Evolutionary conservation across 2,329 filamentous ascomycete genomes (phyloP).

Genomic region (Aspergillus neotritici): DNA sequence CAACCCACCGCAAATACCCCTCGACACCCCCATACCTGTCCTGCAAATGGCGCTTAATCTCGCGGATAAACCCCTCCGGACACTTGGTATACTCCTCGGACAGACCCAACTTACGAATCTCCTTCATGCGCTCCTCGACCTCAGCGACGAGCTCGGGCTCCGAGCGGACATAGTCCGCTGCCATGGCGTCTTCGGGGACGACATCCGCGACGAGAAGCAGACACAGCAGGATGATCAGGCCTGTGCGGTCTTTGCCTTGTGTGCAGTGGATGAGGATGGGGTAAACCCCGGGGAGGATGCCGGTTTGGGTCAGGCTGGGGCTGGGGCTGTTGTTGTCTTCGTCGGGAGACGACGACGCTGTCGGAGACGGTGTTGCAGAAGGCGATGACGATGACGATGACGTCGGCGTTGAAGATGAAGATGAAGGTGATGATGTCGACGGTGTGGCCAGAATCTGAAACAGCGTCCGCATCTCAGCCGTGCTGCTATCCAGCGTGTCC

Average conservation of each 20-base stretch:
- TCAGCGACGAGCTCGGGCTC: slow-evolving; percentile 56
- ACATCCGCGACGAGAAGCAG: slow-evolving; percentile 56
- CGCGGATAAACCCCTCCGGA: slow-evolving; percentile 57
- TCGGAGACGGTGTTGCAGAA: no score
- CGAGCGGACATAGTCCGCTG: slow-evolving; percentile 67
- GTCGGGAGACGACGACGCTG: no score
- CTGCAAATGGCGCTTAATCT: slow-evolving; percentile 54
- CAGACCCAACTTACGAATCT: slow-evolving; percentile 66
- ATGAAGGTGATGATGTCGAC: no score
- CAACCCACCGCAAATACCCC: slow-evolving; percentile 58
- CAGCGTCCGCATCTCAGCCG: slow-evolving; percentile 58
- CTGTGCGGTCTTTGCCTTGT: slow-evolving; percentile 81
- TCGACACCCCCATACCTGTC: slow-evolving; percentile 60
- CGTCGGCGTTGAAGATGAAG: no score
- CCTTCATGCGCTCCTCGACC: slow-evolving; percentile 57
- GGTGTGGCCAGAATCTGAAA: slow-evolving; percentile 63
- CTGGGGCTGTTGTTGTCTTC: slow-evolving; percentile 29
- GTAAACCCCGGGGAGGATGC: slow-evolving; percentile 34
- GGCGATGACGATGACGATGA: no score
- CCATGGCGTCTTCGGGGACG: slow-evolving; percentile 55
- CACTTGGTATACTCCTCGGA: slow-evolving; percentile 67
- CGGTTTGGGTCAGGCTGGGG: neutral
- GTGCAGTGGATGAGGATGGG: slow-evolving; percentile 77
- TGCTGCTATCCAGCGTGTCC: slow-evolving; percentile 64
- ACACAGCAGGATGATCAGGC: slow-evolving; percentile 60